Conservation (phyloP, 192 early-diverging fungal species). For the Chytriomyces sp. region DNA sequence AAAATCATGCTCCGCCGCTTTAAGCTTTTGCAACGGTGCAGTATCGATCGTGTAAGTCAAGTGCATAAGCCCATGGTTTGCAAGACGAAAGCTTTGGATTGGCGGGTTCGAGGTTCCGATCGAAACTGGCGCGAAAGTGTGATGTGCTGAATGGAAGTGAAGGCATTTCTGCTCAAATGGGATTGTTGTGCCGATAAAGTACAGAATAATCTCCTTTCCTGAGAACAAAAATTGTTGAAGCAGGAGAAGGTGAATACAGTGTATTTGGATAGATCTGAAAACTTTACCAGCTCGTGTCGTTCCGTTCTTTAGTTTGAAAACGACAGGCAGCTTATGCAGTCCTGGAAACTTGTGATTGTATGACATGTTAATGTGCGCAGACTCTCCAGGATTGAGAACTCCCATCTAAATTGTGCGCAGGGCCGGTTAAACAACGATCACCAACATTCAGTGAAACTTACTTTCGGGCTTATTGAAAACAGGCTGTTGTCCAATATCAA, state of each 20-base stretch:
- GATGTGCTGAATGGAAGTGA: conserved; percentile 45
- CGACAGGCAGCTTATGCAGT: conserved; percentile 55
- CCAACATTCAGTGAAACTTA: conserved; percentile 17
- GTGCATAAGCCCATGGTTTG: conserved; percentile 46
- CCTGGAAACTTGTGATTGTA: conserved; percentile 62
- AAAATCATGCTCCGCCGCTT: conserved; percentile 46
- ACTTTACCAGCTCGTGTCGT: conserved; percentile 36
- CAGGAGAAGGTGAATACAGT: too few relatives aligned
- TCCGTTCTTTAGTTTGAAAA: conserved; percentile 61
- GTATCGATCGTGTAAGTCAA: conserved; percentile 54
- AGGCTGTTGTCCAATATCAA: conserved; percentile 60
- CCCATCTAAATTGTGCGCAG: conserved; percentile 39
- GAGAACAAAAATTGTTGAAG: too few relatives aligned
- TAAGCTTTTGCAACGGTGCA: conserved; percentile 42
- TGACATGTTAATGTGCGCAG: conserved; percentile 49
- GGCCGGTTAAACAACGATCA: background rate
- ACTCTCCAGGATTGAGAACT: conserved; percentile 51
- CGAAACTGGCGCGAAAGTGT: conserved; percentile 45
- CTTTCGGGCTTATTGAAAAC: conserved; percentile 58
- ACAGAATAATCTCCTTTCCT: conserved; percentile 56
- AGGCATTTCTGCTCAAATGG: conserved; percentile 52
- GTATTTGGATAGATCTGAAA: background rate
- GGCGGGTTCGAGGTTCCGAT: conserved; percentile 53
- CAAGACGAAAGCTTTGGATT: conserved; percentile 47
- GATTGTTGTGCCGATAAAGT: conserved; percentile 54